Percentiles rank a stretch among this genome's conserved stretches.
phyloP scores from a whole-genome alignment of 1,139 yeast species.

The Kurtzmaniella quercitrusa region DNA sequence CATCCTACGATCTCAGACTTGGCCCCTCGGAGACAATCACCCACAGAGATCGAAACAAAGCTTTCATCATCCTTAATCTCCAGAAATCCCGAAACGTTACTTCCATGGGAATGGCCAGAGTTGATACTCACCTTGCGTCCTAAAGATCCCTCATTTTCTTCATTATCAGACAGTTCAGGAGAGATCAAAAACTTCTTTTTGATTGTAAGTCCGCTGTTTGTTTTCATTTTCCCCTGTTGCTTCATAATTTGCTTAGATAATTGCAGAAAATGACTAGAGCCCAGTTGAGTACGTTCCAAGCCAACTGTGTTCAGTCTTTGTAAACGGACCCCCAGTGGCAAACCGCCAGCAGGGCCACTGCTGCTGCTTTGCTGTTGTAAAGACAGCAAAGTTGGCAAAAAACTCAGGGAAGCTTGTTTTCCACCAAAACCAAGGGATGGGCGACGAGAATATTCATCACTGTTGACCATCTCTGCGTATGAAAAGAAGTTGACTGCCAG shows the following conservation, averaged over 20 bases:
- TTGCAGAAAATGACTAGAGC: conserved; percentile 11
- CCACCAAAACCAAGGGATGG: conserved; percentile 34
- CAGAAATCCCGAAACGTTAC: conserved; percentile 1
- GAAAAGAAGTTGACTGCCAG: conserved; percentile 69
- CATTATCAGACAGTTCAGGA: conserved; percentile 28
- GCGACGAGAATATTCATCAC: conserved; percentile 57
- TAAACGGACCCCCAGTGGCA: conserved; percentile 3
- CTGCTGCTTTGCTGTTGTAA: conserved; percentile 1
- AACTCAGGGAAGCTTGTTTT: conserved; percentile 22
- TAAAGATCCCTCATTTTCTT: conserved; percentile 10
- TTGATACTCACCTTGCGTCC: conserved; percentile 5
- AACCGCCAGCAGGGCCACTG: conserved; percentile 1
- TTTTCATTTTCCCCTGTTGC: conserved; percentile 4
- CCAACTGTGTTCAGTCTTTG: conserved; percentile 6
- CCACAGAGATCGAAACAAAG: conserved; percentile 35
- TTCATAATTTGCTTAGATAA: conserved; percentile 16
- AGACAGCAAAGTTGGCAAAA: conserved; percentile 19
- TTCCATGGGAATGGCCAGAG: conserved; percentile 3
- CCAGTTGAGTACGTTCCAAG: conserved; percentile 6
- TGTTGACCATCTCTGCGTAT: conserved; percentile 72
- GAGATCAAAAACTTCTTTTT: conserved; percentile 22
- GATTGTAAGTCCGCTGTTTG: conserved; percentile 10
- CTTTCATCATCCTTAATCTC: conserved; percentile 22
- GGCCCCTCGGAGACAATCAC: conserved; percentile 37
- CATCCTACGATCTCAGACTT: conserved; percentile 31